Base-by-base conservation (phyloP, 2,329 filamentous ascomycete species). In the Paramyrothecium roridum region DNA sequence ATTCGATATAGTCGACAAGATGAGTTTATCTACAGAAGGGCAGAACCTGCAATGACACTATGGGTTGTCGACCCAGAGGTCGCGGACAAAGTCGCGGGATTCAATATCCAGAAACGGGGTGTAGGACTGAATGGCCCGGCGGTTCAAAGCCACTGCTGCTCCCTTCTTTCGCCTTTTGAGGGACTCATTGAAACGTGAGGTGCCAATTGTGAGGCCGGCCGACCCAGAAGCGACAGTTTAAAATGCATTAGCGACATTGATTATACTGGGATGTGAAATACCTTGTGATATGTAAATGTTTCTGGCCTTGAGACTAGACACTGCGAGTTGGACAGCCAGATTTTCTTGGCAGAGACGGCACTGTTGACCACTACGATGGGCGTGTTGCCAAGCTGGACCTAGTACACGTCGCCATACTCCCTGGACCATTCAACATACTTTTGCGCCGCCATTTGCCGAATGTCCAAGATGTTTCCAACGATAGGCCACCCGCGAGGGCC, bases 201-300 rank as follows among this genome's bases (percentile, higher is more conserved):
- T 89, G 1, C 86, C 86, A 54, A 89, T 88, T 0, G 86, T 89
- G 1, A 85, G 88, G 7, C 85, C 85, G 1, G 84, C 81, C 0
- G 85, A 88, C 47, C 86, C 83, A 87, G 80, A 81, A 84, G 49
- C 8, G n/a, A n/a, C n/a, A n/a, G n/a, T n/a, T n/a, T n/a, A n/a
- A n/a, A n/a, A n/a, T n/a, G n/a, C n/a, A n/a, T n/a, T n/a, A n/a
- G n/a, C n/a, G n/a, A n/a, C n/a, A n/a, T n/a, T n/a, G n/a, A n/a
- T n/a, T n/a, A n/a, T n/a, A n/a, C n/a, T n/a, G 21, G 58, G 1
- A 56, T 6, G 1, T 4, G 50, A 49, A 54, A 21, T 13, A 80
- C 80, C 68, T 82, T 83, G 62, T 85, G 82, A 53, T 85, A 83
- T 1, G 80, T 83, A 65, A 84, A 84, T 52, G 84, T 81, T 57